Evolutionary conservation across 345 rosid genomes (phyloP), one percentile per base, ranked within the genome.

Genomic region (Heritiera fomes): DNA sequence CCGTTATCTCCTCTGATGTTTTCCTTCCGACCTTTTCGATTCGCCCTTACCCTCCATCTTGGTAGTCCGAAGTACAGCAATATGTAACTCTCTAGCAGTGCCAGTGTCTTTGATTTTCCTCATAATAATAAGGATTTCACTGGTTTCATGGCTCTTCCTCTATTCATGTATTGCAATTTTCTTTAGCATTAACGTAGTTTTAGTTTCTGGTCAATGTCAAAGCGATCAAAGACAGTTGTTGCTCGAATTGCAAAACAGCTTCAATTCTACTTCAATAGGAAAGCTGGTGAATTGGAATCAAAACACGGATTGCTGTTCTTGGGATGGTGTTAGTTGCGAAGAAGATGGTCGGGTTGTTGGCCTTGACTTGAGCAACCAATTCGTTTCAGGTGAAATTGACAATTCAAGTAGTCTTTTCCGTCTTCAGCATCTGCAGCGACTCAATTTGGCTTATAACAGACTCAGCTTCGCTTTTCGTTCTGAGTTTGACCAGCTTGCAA

Each of bases 321-420:
- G 90, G 90, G 30, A 45, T 3, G 92, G 94, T 8, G 85, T 90
- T 38, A 63, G 49, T 15, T 90, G 94, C 30, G 80, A 87, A 77
- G 78, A 0, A 1, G 79, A 56, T 59, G 87, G 85, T 62, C 79
- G 13, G 45, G 90, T 90, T 38, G 71, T 41, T 30, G 86, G 77
- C 2, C 82, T 91, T 5, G 81, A 89, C 78, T 80, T 91, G 80
- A 87, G 86, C 79, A 38, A 14, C 4, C 83, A 88, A 68, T 65
- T 20, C 2, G 84, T 87, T 76, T 71, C 60, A 0, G 84, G 86
- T 3, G 88, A 85, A 65, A 18, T 88, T 58, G 81, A 86, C 2
- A 56, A 66, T 47, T 71, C 91, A 20, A 74, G 71, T 28, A 73
- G 64, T n/a, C 80, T 91, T n/a, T 88, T 88, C 76, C 8, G 28